Conservation (phyloP, 306 rosid genomes). For the Neltuma alba region DNA sequence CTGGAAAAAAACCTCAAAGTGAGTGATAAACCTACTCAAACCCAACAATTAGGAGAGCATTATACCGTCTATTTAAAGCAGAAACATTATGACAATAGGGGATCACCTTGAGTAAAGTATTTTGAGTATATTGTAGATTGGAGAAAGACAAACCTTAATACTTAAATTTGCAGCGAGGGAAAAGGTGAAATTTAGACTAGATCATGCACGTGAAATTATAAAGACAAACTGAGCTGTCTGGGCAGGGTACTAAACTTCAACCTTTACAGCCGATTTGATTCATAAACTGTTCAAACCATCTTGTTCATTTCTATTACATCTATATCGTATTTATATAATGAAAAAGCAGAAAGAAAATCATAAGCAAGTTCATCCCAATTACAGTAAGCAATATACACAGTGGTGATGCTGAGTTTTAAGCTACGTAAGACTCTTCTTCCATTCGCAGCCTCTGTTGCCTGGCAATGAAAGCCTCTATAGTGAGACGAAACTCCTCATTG, state of each 20-base stretch:
- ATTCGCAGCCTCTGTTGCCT: conserved; percentile 66
- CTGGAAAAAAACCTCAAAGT: background rate
- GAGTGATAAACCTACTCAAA: background rate
- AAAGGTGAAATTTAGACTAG: too few relatives aligned
- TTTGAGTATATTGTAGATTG: background rate
- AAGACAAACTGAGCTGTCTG: background rate
- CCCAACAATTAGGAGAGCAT: background rate
- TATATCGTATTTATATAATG: background rate
- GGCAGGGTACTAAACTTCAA: background rate
- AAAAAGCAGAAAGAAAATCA: background rate
- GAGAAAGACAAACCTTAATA: background rate
- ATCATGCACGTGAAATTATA: background rate
- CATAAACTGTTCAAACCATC: background rate
- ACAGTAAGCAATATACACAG: conserved; percentile 13
- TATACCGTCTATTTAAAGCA: background rate
- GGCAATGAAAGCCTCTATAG: conserved; percentile 85
- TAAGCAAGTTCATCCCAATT: background rate
- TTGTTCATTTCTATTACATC: conserved; percentile 9
- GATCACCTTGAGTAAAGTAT: background rate
- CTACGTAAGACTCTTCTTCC: conserved; percentile 48
- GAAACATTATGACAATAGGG: background rate
- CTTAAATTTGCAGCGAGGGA: too few relatives aligned
- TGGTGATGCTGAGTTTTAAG: background rate
- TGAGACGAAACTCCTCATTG: conserved; percentile 74
- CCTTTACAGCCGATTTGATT: background rate